phyloP scores from a whole-genome alignment of 257 asterid species.

The Perilla frutescens region DNA sequence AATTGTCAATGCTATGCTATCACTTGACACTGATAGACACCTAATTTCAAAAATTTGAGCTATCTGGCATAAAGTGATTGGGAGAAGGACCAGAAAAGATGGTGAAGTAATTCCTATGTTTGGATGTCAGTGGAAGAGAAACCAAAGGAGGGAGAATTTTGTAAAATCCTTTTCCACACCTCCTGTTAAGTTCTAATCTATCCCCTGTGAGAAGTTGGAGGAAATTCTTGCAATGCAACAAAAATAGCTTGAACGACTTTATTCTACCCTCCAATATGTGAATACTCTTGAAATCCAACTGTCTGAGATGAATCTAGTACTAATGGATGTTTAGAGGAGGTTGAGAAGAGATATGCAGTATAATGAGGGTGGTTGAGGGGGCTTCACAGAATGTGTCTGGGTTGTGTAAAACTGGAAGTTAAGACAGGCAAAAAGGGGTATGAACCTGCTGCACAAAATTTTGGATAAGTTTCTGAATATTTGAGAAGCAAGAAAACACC shows the following conservation, averaged over 20 bases:
- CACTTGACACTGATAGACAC: not conserved
- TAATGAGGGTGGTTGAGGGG: not conserved
- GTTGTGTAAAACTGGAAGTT: not conserved
- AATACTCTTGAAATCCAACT: constrained; percentile 1
- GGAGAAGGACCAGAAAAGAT: not conserved
- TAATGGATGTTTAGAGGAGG: not conserved
- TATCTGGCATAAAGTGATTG: not conserved
- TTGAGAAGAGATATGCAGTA: constrained; percentile 6
- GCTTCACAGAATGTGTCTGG: not conserved
- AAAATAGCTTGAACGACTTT: not conserved
- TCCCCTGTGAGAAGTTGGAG: not conserved
- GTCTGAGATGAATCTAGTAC: not conserved
- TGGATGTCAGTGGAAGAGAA: constrained; percentile 1
- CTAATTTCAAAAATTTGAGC: not conserved
- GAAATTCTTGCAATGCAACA: not conserved
- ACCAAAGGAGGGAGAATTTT: not conserved
- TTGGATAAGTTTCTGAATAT: not conserved
- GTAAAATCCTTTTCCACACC: not conserved
- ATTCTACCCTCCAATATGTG: not conserved
- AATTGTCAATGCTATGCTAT: not conserved
- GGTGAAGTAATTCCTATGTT: not conserved
- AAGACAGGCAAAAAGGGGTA: not conserved
- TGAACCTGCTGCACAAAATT: not conserved
- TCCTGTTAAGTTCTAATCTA: not conserved
- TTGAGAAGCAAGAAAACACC: not conserved